A percentile compares a stretch with the other conserved stretches of the same genome.
phyloP scores from a whole-genome alignment of 2,329 filamentous ascomycete species.

The Aureobasidium sp. region DNA sequence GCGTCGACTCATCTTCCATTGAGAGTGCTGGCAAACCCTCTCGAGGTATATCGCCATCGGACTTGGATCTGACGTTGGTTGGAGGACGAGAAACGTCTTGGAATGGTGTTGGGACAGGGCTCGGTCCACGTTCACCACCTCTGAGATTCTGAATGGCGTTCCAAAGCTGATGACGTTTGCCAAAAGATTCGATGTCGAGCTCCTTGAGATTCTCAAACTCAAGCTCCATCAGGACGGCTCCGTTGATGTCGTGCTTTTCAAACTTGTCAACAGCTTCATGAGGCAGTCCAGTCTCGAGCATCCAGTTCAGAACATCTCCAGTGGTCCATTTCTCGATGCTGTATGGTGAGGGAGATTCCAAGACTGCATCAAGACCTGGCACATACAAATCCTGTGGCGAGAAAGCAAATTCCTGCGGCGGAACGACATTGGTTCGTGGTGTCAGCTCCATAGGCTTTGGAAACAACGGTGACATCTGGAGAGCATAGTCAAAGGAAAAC shows the following conservation, averaged over 20 bases:
- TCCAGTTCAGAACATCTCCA: constrained; percentile 74
- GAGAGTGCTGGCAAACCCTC: constrained; percentile 15
- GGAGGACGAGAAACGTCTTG: constrained; percentile 42
- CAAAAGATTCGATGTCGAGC: constrained; percentile 73
- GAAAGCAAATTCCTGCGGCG: constrained; percentile 33
- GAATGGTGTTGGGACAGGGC: constrained; percentile 41
- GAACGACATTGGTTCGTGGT: constrained; percentile 23
- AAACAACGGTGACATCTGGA: constrained; percentile 68
- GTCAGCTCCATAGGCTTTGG: constrained; percentile 49
- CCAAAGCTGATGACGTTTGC: constrained; percentile 73
- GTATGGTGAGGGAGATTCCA: constrained; percentile 13
- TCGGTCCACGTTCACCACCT: constrained; percentile 37
- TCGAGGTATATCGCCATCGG: constrained; percentile 16
- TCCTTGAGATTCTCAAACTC: constrained; percentile 84
- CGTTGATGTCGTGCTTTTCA: constrained; percentile 85
- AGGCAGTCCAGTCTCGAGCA: constrained; percentile 78
- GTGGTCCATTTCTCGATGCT: constrained; percentile 63
- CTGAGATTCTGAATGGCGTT: constrained; percentile 67
- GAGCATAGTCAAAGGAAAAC: constrained; percentile 43
- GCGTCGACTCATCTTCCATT: constrained; percentile 26
- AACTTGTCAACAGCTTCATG: constrained; percentile 72
- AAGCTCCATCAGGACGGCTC: constrained; percentile 77
- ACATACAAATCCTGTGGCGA: constrained; percentile 26
- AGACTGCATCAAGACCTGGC: constrained; percentile 16
- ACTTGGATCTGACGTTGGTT: constrained; percentile 28